Evolutionary conservation across 106 monocot genomes (phyloP).

Genomic region (Ottelia alismoides): DNA sequence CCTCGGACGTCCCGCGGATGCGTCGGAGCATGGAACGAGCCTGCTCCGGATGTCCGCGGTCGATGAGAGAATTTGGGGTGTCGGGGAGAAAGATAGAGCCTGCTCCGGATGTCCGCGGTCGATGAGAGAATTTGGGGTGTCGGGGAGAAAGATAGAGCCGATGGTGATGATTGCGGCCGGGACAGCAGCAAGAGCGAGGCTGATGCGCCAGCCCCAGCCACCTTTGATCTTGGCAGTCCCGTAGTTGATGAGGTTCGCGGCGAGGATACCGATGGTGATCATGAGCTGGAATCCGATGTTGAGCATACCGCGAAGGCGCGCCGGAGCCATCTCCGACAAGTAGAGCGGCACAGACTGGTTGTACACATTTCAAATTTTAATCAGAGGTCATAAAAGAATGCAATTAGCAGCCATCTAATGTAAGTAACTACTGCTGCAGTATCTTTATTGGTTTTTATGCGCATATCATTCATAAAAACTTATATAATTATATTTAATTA

Average conservation of each 20-base stretch:
- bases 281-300: conserved; percentile 70
- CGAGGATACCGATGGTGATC: conserved; percentile 60
- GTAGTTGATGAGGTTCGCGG: conserved; percentile 60
- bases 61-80: conserved; percentile 72
- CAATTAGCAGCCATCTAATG: too few relatives aligned
- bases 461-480: too few relatives aligned
- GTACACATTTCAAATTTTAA: too few relatives aligned
- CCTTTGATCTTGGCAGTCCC: conserved; percentile 51
- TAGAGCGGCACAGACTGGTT: conserved; percentile 73
- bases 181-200: conserved; percentile 48
- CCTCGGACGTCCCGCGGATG: conserved; percentile 51
- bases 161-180: conserved; percentile 61
- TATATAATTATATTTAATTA: too few relatives aligned
- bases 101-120: conserved; percentile 37
- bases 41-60: conserved; percentile 34
- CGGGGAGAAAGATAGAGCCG: conserved; percentile 50
- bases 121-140: conserved; percentile 74
- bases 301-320: conserved; percentile 45
- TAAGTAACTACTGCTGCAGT: too few relatives aligned
- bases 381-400: too few relatives aligned
- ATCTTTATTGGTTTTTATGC: too few relatives aligned
- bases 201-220: conserved; percentile 61
- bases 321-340: conserved; percentile 76
- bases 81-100: conserved; percentile 59
- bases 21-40: conserved; percentile 29